Evolutionary conservation across 257 asterid species (phyloP).

Genomic region (Capsicum pubescens): DNA sequence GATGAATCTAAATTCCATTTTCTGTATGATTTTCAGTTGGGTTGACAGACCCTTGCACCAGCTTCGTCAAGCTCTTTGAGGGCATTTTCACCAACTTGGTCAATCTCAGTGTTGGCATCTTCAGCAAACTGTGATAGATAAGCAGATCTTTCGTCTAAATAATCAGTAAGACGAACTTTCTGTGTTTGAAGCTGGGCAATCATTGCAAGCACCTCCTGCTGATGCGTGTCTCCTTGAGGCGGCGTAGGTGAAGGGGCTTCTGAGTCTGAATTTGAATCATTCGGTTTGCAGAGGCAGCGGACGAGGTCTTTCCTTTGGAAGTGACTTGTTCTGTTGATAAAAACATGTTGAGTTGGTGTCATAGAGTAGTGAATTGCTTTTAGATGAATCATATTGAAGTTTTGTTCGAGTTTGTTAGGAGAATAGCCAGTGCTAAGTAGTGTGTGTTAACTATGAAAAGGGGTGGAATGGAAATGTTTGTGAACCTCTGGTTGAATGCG

Average conservation of each 20-base stretch:
- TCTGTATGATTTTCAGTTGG: not conserved
- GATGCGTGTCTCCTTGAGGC: slow-evolving; percentile 61
- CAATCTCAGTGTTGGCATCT: slow-evolving; percentile 88
- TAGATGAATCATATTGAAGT: slow-evolving; percentile 57
- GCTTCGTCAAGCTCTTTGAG: slow-evolving; percentile 86
- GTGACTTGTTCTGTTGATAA: slow-evolving; percentile 42
- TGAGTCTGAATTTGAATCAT: slow-evolving; percentile 48
- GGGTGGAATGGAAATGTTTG: slow-evolving; percentile 27
- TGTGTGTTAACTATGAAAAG: not conserved
- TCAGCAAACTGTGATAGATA: slow-evolving; percentile 82
- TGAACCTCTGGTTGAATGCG: slow-evolving; percentile 50
- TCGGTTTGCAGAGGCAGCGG: slow-evolving; percentile 52
- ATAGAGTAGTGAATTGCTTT: slow-evolving; percentile 65
- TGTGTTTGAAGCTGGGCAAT: slow-evolving; percentile 89
- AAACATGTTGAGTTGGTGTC: slow-evolving; percentile 42
- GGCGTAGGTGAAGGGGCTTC: slow-evolving; percentile 44
- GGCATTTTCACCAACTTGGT: slow-evolving; percentile 86
- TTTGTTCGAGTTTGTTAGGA: not conserved
- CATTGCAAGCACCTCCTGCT: slow-evolving; percentile 85
- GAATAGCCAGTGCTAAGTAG: not conserved
- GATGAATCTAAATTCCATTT: not conserved
- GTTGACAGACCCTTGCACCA: slow-evolving; percentile 62
- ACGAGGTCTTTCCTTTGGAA: slow-evolving; percentile 45
- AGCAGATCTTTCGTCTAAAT: slow-evolving; percentile 78
- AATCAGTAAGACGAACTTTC: slow-evolving; percentile 79